Conservation (phyloP, 2,329 filamentous ascomycete species). For the Helicocarpus griseus region DNA sequence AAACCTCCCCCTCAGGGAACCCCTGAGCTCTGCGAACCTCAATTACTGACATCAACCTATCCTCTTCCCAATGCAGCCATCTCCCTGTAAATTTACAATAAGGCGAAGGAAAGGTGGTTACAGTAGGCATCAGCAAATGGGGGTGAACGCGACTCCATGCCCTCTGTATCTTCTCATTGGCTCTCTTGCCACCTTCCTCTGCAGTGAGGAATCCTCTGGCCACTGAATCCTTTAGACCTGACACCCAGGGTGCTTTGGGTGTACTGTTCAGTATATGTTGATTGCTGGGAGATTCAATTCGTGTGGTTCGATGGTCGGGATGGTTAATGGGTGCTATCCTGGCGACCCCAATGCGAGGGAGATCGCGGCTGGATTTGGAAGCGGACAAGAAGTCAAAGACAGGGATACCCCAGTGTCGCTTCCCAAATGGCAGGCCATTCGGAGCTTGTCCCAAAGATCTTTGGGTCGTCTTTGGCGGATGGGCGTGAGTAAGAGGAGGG, state of each 20-base stretch:
- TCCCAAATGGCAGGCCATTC: slow-evolving; percentile 52
- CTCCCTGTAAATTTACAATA: slow-evolving; percentile 48
- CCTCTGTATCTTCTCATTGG: background rate
- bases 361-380: slow-evolving; percentile 45
- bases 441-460: slow-evolving; percentile 47
- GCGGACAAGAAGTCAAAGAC: slow-evolving; percentile 53
- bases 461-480: slow-evolving; percentile 33
- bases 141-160: slow-evolving; percentile 27
- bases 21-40: slow-evolving; percentile 63
- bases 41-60: slow-evolving; percentile 52
- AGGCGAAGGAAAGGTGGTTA: slow-evolving; percentile 47
- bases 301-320: slow-evolving; percentile 57
- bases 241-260: slow-evolving; percentile 41
- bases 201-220: slow-evolving; percentile 13
- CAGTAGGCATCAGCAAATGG: slow-evolving; percentile 48
- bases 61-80: slow-evolving; percentile 56
- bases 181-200: slow-evolving; percentile 1
- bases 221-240: slow-evolving; percentile 13
- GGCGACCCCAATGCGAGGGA: slow-evolving; percentile 55
- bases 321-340: slow-evolving; percentile 52
- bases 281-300: slow-evolving; percentile 29
- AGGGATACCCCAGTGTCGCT: slow-evolving; percentile 35
- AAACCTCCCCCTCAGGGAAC: slow-evolving; percentile 58
- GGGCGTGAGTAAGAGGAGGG: slow-evolving; percentile 54
- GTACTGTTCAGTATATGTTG: slow-evolving; percentile 47